These are phyloP conservation scores for Trichoderma atrobrunneum DNA, from an alignment of 2,329 filamentous ascomycete species.

Conservation along the genomic window DNA sequence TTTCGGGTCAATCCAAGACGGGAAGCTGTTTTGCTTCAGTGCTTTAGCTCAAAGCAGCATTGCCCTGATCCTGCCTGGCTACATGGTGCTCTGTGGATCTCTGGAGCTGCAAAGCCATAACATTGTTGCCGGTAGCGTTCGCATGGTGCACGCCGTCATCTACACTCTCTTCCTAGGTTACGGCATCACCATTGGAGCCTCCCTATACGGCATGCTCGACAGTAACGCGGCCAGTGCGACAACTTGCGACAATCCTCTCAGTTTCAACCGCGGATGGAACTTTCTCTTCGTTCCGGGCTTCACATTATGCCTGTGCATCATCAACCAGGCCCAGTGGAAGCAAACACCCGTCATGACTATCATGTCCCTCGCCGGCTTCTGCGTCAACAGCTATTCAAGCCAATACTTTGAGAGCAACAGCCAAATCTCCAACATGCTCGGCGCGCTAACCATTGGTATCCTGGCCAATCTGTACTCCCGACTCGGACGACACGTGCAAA, in stretches of 20 bases:
- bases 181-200: conserved; percentile 67
- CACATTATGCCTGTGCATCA: conserved; percentile 69
- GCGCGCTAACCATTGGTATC: conserved; percentile 72
- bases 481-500: conserved; percentile 57
- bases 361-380: conserved; percentile 71
- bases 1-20: conserved; percentile 61
- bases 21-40: conserved; percentile 66
- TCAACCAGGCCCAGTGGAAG: conserved; percentile 79
- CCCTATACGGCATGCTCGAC: conserved; percentile 64
- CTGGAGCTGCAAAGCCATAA: conserved; percentile 69
- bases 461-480: conserved; percentile 77
- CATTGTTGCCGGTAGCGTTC: conserved; percentile 68
- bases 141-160: conserved; percentile 73
- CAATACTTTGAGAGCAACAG: conserved; percentile 65
- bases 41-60: conserved; percentile 71
- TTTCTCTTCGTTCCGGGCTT: conserved; percentile 76
- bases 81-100: conserved; percentile 44
- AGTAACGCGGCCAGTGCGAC: conserved; percentile 46
- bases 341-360: conserved; percentile 73
- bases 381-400: conserved; percentile 71
- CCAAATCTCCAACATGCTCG: conserved; percentile 74
- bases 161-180: conserved; percentile 73
- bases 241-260: conserved; percentile 45
- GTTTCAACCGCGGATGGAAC: conserved; percentile 46
- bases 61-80: conserved; percentile 68